Percentiles rank a stretch among this genome's conserved stretches.
phyloP scores from a whole-genome alignment of 768 basidiomycete species.

The Amanita rimosa region DNA sequence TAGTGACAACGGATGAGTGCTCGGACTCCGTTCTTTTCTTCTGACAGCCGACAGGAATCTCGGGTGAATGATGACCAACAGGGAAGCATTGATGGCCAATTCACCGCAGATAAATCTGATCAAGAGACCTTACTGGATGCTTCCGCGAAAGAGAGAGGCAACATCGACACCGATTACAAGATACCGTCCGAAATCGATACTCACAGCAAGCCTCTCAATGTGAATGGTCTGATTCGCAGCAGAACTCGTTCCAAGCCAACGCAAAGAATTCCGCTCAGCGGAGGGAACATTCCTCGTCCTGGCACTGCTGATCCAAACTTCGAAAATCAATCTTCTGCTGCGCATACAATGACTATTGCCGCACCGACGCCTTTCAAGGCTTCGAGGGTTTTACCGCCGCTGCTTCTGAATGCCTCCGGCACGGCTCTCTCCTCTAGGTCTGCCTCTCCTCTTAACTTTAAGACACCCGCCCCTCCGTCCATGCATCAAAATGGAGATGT shows the following conservation, averaged over 20 bases:
- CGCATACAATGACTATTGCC: conserved; percentile 4
- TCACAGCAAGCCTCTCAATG: conserved; percentile 1
- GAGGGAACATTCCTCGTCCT: conserved; percentile 11
- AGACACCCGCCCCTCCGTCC: conserved; percentile 11
- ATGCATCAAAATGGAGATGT: conserved; percentile 1
- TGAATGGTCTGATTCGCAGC: conserved; percentile 2
- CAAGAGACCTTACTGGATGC: conserved; percentile 1
- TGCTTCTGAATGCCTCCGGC: conserved; percentile 12
- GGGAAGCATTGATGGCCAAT: conserved; percentile 1
- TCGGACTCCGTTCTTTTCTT: conserved; percentile 12
- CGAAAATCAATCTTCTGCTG: conserved; percentile 12
- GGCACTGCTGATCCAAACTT: conserved; percentile 22
- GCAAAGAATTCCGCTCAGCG: conserved; percentile 7
- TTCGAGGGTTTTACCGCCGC: conserved; percentile 1
- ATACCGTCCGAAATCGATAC: conserved; percentile 1
- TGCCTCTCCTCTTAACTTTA: conserved; percentile 11
- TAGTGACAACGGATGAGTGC: too few relatives aligned
- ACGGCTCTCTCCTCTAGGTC: conserved; percentile 8
- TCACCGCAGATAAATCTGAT: conserved; percentile 7
- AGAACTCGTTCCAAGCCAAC: conserved; percentile 1
- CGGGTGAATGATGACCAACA: conserved; percentile 5
- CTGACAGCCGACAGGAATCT: conserved; percentile 8
- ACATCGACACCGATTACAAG: neutral
- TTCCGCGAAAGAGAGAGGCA: neutral
- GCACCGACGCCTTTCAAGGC: conserved; percentile 5